These are phyloP conservation scores for Adansonia madagascariensis DNA, from an alignment of 441 rosid species.

Conservation along the genomic window DNA sequence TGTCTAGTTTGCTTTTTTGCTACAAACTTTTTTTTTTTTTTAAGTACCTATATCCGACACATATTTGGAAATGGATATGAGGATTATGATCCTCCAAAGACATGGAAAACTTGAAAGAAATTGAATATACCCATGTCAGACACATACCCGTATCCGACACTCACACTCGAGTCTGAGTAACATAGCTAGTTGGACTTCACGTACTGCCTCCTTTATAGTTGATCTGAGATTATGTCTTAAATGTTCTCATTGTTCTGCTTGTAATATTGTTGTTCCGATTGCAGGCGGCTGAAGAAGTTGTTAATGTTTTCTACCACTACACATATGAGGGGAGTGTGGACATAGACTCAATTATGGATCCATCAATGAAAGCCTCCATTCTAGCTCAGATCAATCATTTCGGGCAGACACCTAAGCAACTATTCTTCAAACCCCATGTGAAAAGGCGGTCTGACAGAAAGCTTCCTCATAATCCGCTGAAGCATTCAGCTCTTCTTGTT, in stretches of 20 bases:
- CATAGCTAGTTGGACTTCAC: neutral
- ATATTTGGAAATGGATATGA: too few relatives aligned
- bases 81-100: too few relatives aligned
- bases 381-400: constrained; percentile 84
- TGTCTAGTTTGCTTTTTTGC: neutral
- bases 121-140: too few relatives aligned
- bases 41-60: too few relatives aligned
- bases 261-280: constrained; percentile 27
- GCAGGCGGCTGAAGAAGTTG: constrained; percentile 93
- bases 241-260: constrained; percentile 23
- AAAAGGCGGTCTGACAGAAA: constrained; percentile 75
- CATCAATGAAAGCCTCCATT: constrained; percentile 86
- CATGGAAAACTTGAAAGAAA: too few relatives aligned
- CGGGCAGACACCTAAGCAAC: constrained; percentile 84
- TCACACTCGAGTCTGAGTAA: too few relatives aligned
- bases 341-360: constrained; percentile 67
- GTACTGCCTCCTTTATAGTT: neutral
- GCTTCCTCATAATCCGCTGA: constrained; percentile 81
- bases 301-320: constrained; percentile 90
- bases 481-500: constrained; percentile 76
- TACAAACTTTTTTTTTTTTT: too few relatives aligned
- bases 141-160: too few relatives aligned
- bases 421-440: constrained; percentile 69
- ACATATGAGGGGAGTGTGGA: constrained; percentile 87
- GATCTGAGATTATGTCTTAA: neutral